Evolutionary conservation across 2,329 filamentous ascomycete genomes (phyloP).

Genomic region (Alternaria hordeiaustralica): DNA sequence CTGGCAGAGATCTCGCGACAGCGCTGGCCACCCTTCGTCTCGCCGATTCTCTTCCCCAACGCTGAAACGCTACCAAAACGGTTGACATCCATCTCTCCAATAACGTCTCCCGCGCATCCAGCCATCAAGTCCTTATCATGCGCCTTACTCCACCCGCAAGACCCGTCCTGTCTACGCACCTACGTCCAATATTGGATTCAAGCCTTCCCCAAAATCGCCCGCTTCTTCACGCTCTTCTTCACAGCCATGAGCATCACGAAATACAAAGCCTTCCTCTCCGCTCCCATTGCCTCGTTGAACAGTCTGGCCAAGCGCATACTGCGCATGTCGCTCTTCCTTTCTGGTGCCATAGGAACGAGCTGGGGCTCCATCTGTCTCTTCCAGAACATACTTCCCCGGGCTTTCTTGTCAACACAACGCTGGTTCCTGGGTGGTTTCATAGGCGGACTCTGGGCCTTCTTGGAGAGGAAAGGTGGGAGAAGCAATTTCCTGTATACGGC

Average conservation of each 20-base stretch:
- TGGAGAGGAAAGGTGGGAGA: slow-evolving; percentile 66
- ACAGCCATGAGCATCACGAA: slow-evolving; percentile 72
- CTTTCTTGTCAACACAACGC: slow-evolving; percentile 78
- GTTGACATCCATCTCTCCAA: slow-evolving; percentile 73
- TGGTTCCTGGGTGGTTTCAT: slow-evolving; percentile 90
- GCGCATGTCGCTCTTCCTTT: slow-evolving; percentile 77
- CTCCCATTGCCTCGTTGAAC: slow-evolving; percentile 72
- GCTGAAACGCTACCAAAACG: slow-evolving; percentile 68
- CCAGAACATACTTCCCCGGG: slow-evolving; percentile 76
- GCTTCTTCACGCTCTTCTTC: slow-evolving; percentile 79
- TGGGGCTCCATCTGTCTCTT: slow-evolving; percentile 94
- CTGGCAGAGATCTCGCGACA: slow-evolving; percentile 81
- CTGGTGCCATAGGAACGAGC: slow-evolving; percentile 80
- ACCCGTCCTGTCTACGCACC: slow-evolving; percentile 86
- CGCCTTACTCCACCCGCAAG: slow-evolving; percentile 83
- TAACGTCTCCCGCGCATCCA: slow-evolving; percentile 85
- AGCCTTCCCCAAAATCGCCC: slow-evolving; percentile 78
- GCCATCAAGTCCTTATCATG: slow-evolving; percentile 86
- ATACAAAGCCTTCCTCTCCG: slow-evolving; percentile 71
- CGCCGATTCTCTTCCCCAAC: slow-evolving; percentile 83
- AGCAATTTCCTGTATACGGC: slow-evolving; percentile 80
- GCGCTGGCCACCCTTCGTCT: slow-evolving; percentile 86
- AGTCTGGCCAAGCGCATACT: slow-evolving; percentile 72
- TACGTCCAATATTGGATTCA: slow-evolving; percentile 87
- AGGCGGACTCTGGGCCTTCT: slow-evolving; percentile 82